Evolutionary conservation across 83 land plant species (phyloP).

Genomic region (Thuja plicata): DNA sequence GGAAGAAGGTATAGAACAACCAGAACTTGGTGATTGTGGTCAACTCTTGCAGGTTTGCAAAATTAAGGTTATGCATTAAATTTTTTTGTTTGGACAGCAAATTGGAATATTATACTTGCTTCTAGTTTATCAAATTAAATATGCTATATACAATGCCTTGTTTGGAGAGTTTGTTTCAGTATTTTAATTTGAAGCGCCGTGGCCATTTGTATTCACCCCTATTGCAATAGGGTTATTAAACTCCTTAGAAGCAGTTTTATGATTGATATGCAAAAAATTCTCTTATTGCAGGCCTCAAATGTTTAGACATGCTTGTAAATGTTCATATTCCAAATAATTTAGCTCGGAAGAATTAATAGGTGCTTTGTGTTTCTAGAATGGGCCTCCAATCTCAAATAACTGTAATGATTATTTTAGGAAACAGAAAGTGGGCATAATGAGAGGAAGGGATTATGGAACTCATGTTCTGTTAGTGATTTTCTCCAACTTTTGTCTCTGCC

Average conservation of each 20-base stretch:
- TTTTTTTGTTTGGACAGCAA: background rate
- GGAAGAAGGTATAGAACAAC: background rate
- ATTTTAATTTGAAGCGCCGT: background rate
- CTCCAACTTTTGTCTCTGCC: background rate
- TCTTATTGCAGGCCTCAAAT: background rate
- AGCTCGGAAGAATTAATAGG: background rate
- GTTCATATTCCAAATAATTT: background rate
- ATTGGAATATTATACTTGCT: background rate
- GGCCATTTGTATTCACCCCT: background rate
- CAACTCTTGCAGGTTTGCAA: background rate
- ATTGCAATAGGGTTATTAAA: background rate
- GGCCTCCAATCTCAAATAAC: background rate
- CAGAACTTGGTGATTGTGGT: background rate
- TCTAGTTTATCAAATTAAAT: background rate
- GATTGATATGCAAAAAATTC: background rate
- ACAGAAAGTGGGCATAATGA: background rate
- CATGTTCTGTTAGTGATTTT: background rate
- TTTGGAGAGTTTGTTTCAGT: background rate
- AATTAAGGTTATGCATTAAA: background rate
- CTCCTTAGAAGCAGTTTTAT: background rate
- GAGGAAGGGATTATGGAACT: background rate
- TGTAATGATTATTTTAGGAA: background rate
- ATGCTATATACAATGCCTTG: background rate
- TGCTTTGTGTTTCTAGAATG: background rate
- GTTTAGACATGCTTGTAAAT: background rate